Evolutionary conservation across 2,329 filamentous ascomycete genomes (phyloP).

Genomic region (Calonectria pseudoturangicola): DNA sequence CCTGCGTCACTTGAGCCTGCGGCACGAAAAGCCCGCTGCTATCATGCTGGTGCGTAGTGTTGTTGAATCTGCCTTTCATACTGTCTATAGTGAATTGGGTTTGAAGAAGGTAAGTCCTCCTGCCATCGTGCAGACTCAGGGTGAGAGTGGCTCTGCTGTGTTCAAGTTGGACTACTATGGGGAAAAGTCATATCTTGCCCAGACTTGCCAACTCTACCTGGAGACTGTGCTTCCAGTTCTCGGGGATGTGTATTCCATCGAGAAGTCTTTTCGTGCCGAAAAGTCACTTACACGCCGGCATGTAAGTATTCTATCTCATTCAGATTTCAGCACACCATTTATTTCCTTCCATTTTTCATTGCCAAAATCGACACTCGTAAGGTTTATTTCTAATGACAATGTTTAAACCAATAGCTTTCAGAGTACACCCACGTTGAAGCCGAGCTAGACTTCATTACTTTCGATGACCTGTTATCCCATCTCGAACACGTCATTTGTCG

Average conservation of each 20-base stretch:
- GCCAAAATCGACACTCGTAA: not conserved
- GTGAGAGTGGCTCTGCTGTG: conserved; percentile 93
- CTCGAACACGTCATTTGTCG: conserved; percentile 91
- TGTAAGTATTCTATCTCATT: conserved; percentile 45
- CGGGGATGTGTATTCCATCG: conserved; percentile 97
- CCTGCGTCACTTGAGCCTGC: conserved; percentile 88
- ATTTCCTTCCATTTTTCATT: not conserved
- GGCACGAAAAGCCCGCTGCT: conserved; percentile 86
- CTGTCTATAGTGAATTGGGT: conserved; percentile 84
- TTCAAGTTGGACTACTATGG: conserved; percentile 94
- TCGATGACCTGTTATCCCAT: conserved; percentile 90
- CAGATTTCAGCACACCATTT: not conserved
- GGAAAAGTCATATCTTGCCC: conserved; percentile 93
- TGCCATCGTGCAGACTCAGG: conserved; percentile 94
- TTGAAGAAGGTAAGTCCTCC: conserved; percentile 91
- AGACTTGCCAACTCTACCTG: conserved; percentile 97
- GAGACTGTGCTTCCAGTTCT: conserved; percentile 94
- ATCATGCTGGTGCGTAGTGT: conserved; percentile 91
- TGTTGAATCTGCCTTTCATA: conserved; percentile 87
- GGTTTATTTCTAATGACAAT: not conserved
- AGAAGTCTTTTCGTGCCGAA: conserved; percentile 98
- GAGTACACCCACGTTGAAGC: conserved; percentile 99
- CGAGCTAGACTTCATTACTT: conserved; percentile 96
- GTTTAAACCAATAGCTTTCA: conserved; percentile 69
- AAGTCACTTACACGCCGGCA: conserved; percentile 96